These are phyloP conservation scores for Spatholobus suberectus DNA, from an alignment of 306 rosid species.

Conservation along the genomic window DNA sequence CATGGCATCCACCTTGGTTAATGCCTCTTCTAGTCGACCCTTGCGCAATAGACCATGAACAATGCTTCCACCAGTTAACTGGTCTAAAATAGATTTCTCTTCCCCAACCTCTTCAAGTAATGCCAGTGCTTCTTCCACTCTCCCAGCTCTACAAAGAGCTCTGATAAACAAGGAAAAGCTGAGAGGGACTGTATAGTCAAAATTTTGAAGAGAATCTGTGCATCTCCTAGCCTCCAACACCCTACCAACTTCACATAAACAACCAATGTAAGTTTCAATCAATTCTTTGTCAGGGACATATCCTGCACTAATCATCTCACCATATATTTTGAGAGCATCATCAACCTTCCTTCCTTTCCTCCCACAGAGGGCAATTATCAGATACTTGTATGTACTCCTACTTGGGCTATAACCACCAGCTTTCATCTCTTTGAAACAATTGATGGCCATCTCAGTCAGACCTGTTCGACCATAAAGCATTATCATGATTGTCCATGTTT, in stretches of 20 bases:
- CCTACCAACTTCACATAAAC: constrained; percentile 75
- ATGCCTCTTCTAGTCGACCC: constrained; percentile 70
- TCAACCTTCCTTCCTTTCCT: constrained; percentile 82
- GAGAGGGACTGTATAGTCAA: constrained; percentile 64
- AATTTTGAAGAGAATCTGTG: constrained; percentile 58
- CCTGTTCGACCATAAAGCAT: constrained; percentile 91
- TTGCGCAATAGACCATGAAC: constrained; percentile 74
- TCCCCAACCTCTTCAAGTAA: constrained; percentile 53
- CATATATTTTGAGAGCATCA: constrained; percentile 64
- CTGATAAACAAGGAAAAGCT: constrained; percentile 66
- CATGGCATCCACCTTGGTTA: constrained; percentile 70
- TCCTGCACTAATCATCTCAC: constrained; percentile 67
- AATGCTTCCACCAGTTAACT: constrained; percentile 78
- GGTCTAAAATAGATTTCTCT: constrained; percentile 56
- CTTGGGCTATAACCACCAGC: constrained; percentile 60
- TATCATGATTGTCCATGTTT: constrained; percentile 96
- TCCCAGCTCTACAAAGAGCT: constrained; percentile 80
- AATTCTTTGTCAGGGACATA: constrained; percentile 77
- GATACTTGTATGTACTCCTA: constrained; percentile 76
- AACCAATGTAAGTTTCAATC: constrained; percentile 69
- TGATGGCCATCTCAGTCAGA: constrained; percentile 75
- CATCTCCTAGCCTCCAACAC: constrained; percentile 69
- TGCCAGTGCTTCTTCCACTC: constrained; percentile 72
- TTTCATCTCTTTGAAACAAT: constrained; percentile 77
- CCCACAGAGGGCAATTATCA: constrained; percentile 73